Conservation (phyloP, 2,329 filamentous ascomycete species). For the Dendryphion nanum region DNA sequence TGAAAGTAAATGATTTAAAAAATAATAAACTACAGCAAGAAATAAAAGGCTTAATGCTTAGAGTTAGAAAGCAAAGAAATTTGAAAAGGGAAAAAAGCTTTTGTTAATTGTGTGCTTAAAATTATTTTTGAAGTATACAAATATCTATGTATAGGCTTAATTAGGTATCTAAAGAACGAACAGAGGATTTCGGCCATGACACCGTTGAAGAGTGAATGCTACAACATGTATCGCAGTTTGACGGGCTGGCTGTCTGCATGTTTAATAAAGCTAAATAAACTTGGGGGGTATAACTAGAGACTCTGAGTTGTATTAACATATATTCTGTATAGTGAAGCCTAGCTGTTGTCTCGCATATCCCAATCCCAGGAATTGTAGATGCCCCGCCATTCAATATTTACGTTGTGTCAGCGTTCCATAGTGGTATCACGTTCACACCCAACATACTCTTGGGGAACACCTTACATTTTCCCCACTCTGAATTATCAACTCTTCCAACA, state of each 20-base stretch:
- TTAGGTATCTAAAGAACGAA: no score
- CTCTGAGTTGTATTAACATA: neutral
- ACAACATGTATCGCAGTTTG: neutral
- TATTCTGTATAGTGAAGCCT: neutral
- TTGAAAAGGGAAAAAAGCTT: no score
- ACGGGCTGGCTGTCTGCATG: neutral
- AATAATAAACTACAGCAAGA: no score
- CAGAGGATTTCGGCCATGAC: no score
- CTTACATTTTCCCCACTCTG: conserved; percentile 2
- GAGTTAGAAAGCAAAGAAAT: no score
- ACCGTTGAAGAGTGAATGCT: no score
- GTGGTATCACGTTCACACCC: conserved; percentile 1
- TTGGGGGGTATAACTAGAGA: neutral
- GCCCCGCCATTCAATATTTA: neutral
- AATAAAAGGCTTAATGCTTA: no score
- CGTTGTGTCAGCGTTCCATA: conserved; percentile 6
- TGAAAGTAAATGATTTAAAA: no score
- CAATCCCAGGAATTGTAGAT: neutral
- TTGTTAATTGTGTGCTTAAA: no score
- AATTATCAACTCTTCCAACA: neutral
- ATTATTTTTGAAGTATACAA: no score
- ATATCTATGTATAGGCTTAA: no score
- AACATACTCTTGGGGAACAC: neutral
- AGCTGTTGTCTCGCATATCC: neutral
- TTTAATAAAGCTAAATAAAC: neutral